Base-by-base conservation (phyloP, 306 rosid species). In the Cucumis cinereus region DNA sequence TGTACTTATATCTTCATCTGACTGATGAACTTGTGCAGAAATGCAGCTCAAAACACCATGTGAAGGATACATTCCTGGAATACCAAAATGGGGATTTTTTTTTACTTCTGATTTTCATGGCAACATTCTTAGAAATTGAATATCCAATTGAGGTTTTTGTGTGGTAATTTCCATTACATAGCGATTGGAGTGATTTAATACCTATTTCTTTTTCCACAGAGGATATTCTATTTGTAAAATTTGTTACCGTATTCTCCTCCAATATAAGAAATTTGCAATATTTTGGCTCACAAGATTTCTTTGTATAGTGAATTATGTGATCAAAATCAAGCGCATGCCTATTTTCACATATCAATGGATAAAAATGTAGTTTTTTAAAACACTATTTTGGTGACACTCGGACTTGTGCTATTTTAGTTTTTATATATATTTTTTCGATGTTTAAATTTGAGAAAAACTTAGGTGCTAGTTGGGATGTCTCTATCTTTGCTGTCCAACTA, bases 1-100 rank as follows among this genome's bases (percentile, higher is more conserved):
- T 66, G 93, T 92, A 77, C 85, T 95, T 77, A 88, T 89, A 67
- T 85, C 97, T 47, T 88, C 98, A 67, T 79, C 88, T 26, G 96
- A 72, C 10, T 52, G 47, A 72, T 93, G 78, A 82, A 74, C 81
- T 74, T 54, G 20, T 75, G 82, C 67, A 22, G 82, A 75, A 77
- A 36, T 50, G 76, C 45, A 47, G 30, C 40, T 30, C 26, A 58
- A 9, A 47, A 23, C 15, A 15, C 75, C 75, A 24, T 7, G 55
- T 70, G 56, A 20, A 70, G 60, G 60, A 50, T 72, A 28, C 60
- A 17, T 28, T 8, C 38, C 7, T 45, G 16, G 38, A 57, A 72
- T 72, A 49, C 55, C 60, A 38, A 71, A 13, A 4, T 19, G 76
- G 45, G 50, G 41, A 50, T 9, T 17, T 15, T 49, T 9, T 28